Evolutionary conservation across 257 asterid genomes (phyloP).

Genomic region (Solanum arcanum): DNA sequence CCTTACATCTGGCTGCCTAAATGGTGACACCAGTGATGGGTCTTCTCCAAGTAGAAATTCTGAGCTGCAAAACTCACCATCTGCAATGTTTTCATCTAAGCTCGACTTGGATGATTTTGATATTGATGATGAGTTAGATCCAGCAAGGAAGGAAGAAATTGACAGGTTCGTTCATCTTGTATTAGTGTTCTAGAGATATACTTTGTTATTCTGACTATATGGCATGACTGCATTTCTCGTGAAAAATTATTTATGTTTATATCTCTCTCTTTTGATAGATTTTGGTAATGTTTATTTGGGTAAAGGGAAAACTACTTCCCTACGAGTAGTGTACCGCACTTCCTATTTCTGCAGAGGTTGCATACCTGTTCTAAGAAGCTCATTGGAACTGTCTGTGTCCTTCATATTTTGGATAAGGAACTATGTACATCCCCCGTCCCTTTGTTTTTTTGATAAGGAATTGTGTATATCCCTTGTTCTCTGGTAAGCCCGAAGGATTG

Average conservation of each 20-base stretch:
- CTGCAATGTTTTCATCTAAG: conserved; percentile 17
- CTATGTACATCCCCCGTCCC: not conserved
- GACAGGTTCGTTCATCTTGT: conserved; percentile 19
- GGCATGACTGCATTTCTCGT: not conserved
- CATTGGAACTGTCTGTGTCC: not conserved
- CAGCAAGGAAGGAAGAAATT: conserved; percentile 36
- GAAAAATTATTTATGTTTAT: not conserved
- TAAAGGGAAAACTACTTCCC: not conserved
- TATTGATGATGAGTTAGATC: conserved; percentile 34
- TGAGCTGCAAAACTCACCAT: conserved; percentile 6
- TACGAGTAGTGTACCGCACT: not conserved
- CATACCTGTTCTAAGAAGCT: not conserved
- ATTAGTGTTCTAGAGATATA: not conserved
- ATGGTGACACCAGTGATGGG: not conserved
- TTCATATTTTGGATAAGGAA: too few relatives aligned
- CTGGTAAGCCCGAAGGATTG: not conserved
- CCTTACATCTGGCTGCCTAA: conserved; percentile 10
- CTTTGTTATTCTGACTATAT: not conserved
- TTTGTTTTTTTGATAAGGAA: not conserved
- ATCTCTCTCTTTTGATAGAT: not conserved
- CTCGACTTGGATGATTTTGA: conserved; percentile 30
- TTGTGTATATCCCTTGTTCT: not conserved
- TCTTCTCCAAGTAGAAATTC: conserved; percentile 18
- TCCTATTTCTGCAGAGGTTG: not conserved
- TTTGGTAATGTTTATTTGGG: not conserved